phyloP scores from a whole-genome alignment of 1,284 basidiomycete species.

The Anthracocystis walkeri region DNA sequence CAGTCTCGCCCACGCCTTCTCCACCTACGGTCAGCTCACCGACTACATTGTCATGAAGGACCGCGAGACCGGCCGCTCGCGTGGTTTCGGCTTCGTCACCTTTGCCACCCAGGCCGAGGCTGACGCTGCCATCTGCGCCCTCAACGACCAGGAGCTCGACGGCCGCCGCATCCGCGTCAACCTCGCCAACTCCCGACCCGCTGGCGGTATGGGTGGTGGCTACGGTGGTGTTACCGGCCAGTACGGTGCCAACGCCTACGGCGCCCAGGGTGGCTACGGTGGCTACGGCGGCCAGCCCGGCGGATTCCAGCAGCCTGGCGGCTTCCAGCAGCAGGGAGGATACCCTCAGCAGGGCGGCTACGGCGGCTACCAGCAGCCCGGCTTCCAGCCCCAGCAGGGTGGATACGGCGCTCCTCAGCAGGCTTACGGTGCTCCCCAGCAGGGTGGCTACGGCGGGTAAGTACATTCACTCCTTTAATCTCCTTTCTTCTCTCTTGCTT shows the following conservation, averaged over 20 bases:
- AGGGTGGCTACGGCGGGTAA: conserved; percentile 56
- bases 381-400: conserved; percentile 54
- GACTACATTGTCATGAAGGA: conserved; percentile 86
- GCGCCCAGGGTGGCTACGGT: conserved; percentile 53
- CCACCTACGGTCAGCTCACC: conserved; percentile 67
- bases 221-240: conserved; percentile 65
- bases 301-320: conserved; percentile 48
- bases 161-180: conserved; percentile 90
- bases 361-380: conserved; percentile 59
- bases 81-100: conserved; percentile 87
- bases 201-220: conserved; percentile 69
- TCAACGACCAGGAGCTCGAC: conserved; percentile 94
- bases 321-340: conserved; percentile 43
- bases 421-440: conserved; percentile 54
- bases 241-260: conserved; percentile 66
- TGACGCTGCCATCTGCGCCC: conserved; percentile 79
- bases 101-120: conserved; percentile 75
- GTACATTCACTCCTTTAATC: conserved; percentile 11
- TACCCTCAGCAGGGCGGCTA: conserved; percentile 56
- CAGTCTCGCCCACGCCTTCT: conserved; percentile 67
- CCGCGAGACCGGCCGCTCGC: conserved; percentile 93
- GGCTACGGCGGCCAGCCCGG: conserved; percentile 52
- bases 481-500: conserved; percentile 1
- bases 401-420: conserved; percentile 59
- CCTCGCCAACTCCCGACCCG: conserved; percentile 84